Conservation (phyloP, 352 stramenopile genomes). For the Phytopythium kandeliae region DNA sequence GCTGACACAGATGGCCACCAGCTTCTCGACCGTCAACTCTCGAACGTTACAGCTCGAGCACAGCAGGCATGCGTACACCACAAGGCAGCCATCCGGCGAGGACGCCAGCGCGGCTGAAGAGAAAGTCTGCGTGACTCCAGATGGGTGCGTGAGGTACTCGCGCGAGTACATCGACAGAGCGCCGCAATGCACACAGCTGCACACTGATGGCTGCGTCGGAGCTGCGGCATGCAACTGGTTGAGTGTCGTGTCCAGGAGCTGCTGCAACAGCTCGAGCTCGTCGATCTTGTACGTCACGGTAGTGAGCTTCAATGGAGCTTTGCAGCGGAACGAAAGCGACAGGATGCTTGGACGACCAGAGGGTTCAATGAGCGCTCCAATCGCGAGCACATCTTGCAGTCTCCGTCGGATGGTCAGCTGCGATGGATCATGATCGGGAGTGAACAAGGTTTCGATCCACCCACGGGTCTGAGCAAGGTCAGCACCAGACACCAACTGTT, state of each 20-base stretch:
- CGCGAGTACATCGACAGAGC: conserved; percentile 47
- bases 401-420: conserved; percentile 29
- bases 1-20: conserved; percentile 37
- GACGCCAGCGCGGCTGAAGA: neutral
- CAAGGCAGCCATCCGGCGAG: conserved; percentile 15
- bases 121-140: conserved; percentile 7
- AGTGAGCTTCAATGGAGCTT: conserved; percentile 12
- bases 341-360: conserved; percentile 42
- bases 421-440: conserved; percentile 25
- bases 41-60: conserved; percentile 71
- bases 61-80: conserved; percentile 59
- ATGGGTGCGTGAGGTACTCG: conserved; percentile 25
- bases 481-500: neutral
- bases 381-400: conserved; percentile 44
- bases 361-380: conserved; percentile 49
- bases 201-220: conserved; percentile 30
- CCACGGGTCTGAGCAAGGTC: conserved; percentile 29
- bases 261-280: conserved; percentile 19
- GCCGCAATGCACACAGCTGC: conserved; percentile 52
- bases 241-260: conserved; percentile 34
- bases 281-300: conserved; percentile 66
- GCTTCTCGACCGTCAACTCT: conserved; percentile 50
- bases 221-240: conserved; percentile 39
- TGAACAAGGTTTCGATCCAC: conserved; percentile 36
- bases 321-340: conserved; percentile 36